Conservation (phyloP, 768 basidiomycete genomes). For the Kwoniella heveanensis region DNA sequence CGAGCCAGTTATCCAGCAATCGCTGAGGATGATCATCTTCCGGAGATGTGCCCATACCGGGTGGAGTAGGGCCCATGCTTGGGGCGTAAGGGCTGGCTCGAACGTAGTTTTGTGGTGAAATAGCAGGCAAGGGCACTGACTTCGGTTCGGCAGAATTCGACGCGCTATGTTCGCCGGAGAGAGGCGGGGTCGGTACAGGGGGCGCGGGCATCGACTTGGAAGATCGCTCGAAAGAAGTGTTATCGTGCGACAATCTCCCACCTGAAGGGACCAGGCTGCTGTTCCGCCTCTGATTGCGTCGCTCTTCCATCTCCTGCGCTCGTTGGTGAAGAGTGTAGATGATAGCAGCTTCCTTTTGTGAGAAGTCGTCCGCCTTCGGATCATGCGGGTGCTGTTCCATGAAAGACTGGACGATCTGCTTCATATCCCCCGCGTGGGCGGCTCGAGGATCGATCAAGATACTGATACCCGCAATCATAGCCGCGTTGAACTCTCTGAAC, state of each 20-base stretch:
- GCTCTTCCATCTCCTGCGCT: slow-evolving; percentile 38
- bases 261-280: slow-evolving; percentile 3
- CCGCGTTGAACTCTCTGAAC: slow-evolving; percentile 54
- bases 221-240: slow-evolving; percentile 38
- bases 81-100: slow-evolving; percentile 1
- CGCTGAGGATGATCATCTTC: slow-evolving; percentile 53
- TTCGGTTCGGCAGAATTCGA: background rate
- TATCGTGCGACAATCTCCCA: slow-evolving; percentile 20
- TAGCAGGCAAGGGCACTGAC: slow-evolving; percentile 9
- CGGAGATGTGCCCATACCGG: slow-evolving; percentile 24
- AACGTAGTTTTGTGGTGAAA: slow-evolving; percentile 16
- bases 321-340: slow-evolving; percentile 49
- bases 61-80: slow-evolving; percentile 17
- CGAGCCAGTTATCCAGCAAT: slow-evolving; percentile 53
- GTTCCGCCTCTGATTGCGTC: slow-evolving; percentile 8
- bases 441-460: slow-evolving; percentile 51
- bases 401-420: slow-evolving; percentile 46
- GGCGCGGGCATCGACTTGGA: slow-evolving; percentile 19
- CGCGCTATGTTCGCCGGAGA: slow-evolving; percentile 3
- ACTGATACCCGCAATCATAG: slow-evolving; percentile 54
- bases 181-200: slow-evolving; percentile 15
- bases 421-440: slow-evolving; percentile 49
- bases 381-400: slow-evolving; percentile 51
- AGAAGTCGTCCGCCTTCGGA: slow-evolving; percentile 49
- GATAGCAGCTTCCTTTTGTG: slow-evolving; percentile 51